Percentiles rank a stretch among this genome's conserved stretches.
phyloP scores from a whole-genome alignment of 106 monocot genomes.

The Vanilla planifolia region DNA sequence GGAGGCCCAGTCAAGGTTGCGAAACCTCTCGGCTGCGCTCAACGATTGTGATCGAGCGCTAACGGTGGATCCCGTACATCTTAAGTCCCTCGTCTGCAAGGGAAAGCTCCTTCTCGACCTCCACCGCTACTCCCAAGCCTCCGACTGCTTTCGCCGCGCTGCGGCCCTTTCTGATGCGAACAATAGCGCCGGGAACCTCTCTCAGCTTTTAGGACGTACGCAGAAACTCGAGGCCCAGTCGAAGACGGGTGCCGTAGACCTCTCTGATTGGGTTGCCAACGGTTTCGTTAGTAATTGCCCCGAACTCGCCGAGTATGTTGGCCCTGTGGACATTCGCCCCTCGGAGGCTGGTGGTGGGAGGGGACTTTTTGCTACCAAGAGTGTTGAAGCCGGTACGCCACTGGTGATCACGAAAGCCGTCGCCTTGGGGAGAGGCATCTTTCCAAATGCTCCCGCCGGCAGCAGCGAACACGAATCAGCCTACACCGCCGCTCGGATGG shows the following conservation, averaged over 20 bases:
- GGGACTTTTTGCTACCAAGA: slow-evolving; percentile 65
- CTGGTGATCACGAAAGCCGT: slow-evolving; percentile 68
- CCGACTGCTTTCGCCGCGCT: slow-evolving; percentile 38
- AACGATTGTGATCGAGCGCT: slow-evolving; percentile 58
- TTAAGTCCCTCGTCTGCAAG: slow-evolving; percentile 49
- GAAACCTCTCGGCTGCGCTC: slow-evolving; percentile 36
- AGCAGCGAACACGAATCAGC: background rate
- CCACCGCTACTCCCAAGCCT: slow-evolving; percentile 50
- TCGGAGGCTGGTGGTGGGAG: slow-evolving; percentile 35
- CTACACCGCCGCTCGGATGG: slow-evolving; percentile 27
- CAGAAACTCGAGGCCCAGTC: slow-evolving; percentile 53
- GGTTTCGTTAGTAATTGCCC: slow-evolving; percentile 53
- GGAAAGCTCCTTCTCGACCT: slow-evolving; percentile 57
- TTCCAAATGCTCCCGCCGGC: slow-evolving; percentile 24
- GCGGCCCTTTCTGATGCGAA: background rate
- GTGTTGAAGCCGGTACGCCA: slow-evolving; percentile 56
- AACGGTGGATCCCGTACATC: slow-evolving; percentile 41
- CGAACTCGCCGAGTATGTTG: slow-evolving; percentile 76
- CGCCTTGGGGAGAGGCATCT: slow-evolving; percentile 51
- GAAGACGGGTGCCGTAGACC: slow-evolving; percentile 55
- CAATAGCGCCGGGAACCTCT: slow-evolving; percentile 9
- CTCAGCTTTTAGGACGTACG: slow-evolving; percentile 33
- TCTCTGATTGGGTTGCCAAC: slow-evolving; percentile 64
- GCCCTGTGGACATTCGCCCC: slow-evolving; percentile 61
- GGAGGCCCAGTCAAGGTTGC: slow-evolving; percentile 41